Base-by-base conservation (phyloP, 768 basidiomycete genomes). In the Mycena polygramma region DNA sequence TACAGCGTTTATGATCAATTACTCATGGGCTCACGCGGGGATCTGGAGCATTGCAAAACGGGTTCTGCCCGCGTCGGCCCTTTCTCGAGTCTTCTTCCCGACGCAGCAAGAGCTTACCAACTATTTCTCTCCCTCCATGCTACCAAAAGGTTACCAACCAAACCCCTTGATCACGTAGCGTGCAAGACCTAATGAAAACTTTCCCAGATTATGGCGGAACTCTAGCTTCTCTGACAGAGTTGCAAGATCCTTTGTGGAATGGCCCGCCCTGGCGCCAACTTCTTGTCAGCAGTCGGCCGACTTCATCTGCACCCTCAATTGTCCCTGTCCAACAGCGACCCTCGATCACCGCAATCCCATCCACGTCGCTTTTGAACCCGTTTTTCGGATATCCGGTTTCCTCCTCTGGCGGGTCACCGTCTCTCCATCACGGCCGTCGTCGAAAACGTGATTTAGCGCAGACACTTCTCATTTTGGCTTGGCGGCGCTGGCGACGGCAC, bases 321-420 rank as follows among this genome's bases (percentile, higher is more conserved):
- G 49, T 52, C 51, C 19, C 61, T 41, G 63, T 61, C 57, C 43
- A 36, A 24, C 51, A 69, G 72, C 58, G 70, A 65, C 52, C 49
- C 52, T 63, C 45, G 71, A 71, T 71, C 74, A 66, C 71, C 69
- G 37, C 60, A 53, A 57, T 71, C 72, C 64, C 69, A 70, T 55
- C 91, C 22, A 88, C 86, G 37, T 93, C 92, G 35, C 76, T 81
- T 45, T 79, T 88, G 48, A 94, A 93, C 71, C 93, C 93, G 1
- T 94, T 90, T 79, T 94, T 88, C 71, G 93, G 93, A 5, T 94
- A 94, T 75, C 91, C 92, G 8, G 83, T 84, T 49, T 83, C 73
- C 66, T 78, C 74, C 66, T 77, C 76, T 65, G 79, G 64, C 59
- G 81, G 77, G 39, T 81, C 79, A n/a, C 80, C 85, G 58, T 79